These are phyloP conservation scores for Colletotrichum nymphaeae DNA, from an alignment of 2,329 filamentous ascomycete genomes.

Conservation along the genomic window DNA sequence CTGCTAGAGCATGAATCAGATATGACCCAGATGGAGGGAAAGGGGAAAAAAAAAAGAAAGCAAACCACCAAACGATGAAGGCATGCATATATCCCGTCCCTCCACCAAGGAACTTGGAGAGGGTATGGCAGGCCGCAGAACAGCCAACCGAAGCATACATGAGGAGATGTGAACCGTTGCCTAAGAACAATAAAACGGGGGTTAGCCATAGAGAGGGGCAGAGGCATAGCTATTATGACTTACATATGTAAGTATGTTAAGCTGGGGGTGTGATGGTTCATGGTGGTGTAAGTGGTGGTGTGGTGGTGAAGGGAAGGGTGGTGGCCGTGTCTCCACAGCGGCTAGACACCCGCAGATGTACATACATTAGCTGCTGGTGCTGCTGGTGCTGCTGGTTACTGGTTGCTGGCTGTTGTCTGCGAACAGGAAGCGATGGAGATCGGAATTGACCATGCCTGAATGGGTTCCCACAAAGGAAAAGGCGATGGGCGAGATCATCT, in stretches of 20 bases:
- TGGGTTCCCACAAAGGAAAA: slow-evolving; percentile 27
- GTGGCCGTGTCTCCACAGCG: slow-evolving; percentile 30
- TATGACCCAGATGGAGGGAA: not conserved
- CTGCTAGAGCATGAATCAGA: not conserved
- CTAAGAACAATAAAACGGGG: not conserved
- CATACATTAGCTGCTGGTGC: slow-evolving; percentile 11
- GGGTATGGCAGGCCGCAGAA: not conserved
- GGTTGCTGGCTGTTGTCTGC: slow-evolving; percentile 10
- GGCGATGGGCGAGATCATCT: slow-evolving; percentile 18
- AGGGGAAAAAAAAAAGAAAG: not conserved
- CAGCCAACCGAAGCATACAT: not conserved
- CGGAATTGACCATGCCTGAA: slow-evolving; percentile 14
- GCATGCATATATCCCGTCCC: not conserved
- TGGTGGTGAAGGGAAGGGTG: not conserved
- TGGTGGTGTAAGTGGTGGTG: not conserved
- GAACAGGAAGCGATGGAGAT: slow-evolving; percentile 20
- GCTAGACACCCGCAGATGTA: slow-evolving; percentile 28
- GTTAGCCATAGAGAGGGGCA: not conserved
- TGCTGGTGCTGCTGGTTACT: not conserved
- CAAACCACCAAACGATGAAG: not conserved
- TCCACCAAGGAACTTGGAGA: not conserved
- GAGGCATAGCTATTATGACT: slow-evolving; percentile 27
- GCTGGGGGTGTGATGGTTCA: not conserved
- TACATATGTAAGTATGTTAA: slow-evolving; percentile 34
- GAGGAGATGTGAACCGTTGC: not conserved